Conservation (phyloP, 768 basidiomycete species). For the Serendipita sp. region DNA sequence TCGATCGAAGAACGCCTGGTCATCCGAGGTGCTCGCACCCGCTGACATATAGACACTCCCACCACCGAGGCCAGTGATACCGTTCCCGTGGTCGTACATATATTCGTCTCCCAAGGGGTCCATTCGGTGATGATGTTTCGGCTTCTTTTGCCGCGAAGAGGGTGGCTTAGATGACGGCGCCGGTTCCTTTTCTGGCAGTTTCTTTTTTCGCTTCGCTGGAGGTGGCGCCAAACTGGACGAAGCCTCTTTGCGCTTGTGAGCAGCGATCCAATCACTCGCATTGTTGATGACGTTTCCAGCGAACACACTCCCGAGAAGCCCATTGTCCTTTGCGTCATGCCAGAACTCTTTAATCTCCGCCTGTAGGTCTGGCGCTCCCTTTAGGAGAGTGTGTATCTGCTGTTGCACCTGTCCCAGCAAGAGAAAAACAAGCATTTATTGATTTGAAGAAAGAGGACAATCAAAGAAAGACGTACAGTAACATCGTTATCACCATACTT, state of each 20-base stretch:
- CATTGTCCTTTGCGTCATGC: conserved; percentile 9
- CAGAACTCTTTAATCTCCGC: conserved; percentile 20
- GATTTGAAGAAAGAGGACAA: neutral
- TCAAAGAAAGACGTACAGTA: neutral
- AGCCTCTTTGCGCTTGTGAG: neutral
- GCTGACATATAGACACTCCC: neutral
- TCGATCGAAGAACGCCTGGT: conserved; percentile 86
- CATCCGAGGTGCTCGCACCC: conserved; percentile 28
- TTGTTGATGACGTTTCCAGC: neutral
- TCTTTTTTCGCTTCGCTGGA: conserved; percentile 4
- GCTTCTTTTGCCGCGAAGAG: conserved; percentile 13
- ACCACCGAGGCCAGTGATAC: neutral
- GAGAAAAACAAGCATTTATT: conserved; percentile 12
- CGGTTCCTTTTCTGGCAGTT: neutral
- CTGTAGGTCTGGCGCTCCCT: conserved; percentile 62
- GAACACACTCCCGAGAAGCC: neutral
- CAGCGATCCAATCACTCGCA: conserved; percentile 21
- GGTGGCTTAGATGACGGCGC: neutral
- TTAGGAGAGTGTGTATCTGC: conserved; percentile 68
- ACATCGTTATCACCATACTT: conserved; percentile 49
- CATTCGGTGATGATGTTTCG: conserved; percentile 10
- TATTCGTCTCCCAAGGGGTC: conserved; percentile 20
- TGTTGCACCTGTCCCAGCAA: conserved; percentile 42
- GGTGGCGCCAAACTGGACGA: conserved; percentile 22
- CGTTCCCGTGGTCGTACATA: conserved; percentile 22